These are phyloP conservation scores for Isoetes engelmannii DNA, from an alignment of 83 land plant genomes.

Conservation along the genomic window DNA sequence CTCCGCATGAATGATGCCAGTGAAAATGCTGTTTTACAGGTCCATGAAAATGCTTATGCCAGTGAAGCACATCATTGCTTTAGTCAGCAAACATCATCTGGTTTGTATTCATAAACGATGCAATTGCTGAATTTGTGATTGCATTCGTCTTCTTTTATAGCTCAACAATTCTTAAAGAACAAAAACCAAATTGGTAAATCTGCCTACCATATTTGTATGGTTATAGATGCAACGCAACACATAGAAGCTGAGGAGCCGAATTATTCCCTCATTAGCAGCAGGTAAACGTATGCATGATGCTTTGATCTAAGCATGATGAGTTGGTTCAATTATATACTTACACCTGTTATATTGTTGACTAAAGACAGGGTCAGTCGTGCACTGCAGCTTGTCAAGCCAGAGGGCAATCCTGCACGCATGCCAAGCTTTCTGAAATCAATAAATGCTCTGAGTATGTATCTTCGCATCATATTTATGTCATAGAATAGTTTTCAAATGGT, in stretches of 20 bases:
- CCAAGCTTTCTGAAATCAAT: constrained; percentile 49
- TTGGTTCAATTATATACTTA: background rate
- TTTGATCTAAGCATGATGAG: background rate
- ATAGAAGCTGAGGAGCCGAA: constrained; percentile 26
- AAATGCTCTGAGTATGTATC: constrained; percentile 55
- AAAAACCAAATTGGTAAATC: background rate
- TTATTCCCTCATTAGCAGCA: constrained; percentile 48
- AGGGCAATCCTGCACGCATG: constrained; percentile 51
- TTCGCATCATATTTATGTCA: background rate
- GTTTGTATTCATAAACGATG: constrained; percentile 20
- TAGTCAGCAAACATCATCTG: constrained; percentile 46
- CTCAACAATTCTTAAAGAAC: background rate
- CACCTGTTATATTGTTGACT: background rate
- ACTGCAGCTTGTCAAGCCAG: constrained; percentile 47
- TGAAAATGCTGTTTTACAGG: constrained; percentile 46
- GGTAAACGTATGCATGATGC: background rate
- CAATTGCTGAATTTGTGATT: background rate
- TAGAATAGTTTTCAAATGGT: background rate
- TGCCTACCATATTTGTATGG: background rate
- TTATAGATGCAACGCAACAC: background rate
- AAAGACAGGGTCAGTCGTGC: constrained; percentile 67
- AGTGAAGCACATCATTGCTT: constrained; percentile 89
- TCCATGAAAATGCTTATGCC: constrained; percentile 93
- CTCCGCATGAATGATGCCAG: no score
- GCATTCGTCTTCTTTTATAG: background rate